These are phyloP conservation scores for Lantana camara DNA, from an alignment of 257 asterid species.

Conservation along the genomic window DNA sequence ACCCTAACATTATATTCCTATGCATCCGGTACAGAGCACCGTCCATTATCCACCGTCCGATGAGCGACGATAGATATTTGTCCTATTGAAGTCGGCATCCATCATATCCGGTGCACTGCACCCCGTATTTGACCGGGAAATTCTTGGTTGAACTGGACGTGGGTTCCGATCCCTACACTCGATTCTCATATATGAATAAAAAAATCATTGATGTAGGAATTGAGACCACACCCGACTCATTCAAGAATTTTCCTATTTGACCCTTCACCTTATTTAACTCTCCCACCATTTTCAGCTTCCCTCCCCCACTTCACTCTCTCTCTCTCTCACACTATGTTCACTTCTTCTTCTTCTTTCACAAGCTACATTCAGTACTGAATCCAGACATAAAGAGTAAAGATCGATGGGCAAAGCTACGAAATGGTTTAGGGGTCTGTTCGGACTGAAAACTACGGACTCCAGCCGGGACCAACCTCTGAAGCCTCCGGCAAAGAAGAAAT, in stretches of 20 bases:
- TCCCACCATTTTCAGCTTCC: slow-evolving; percentile 3
- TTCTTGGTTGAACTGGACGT: too few relatives aligned
- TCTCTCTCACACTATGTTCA: neutral
- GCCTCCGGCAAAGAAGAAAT: slow-evolving; percentile 56
- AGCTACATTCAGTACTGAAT: slow-evolving; percentile 1
- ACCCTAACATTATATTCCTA: too few relatives aligned
- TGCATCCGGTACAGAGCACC: too few relatives aligned
- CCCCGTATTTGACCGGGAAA: too few relatives aligned
- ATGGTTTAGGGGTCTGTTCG: slow-evolving; percentile 83
- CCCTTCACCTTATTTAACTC: slow-evolving; percentile 24
- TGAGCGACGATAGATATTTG: too few relatives aligned
- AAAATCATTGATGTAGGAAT: too few relatives aligned
- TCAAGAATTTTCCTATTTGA: too few relatives aligned
- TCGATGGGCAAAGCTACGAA: slow-evolving; percentile 80
- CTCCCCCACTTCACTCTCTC: slow-evolving; percentile 3
- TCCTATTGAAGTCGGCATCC: neutral
- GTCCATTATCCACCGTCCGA: too few relatives aligned
- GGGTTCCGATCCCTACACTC: too few relatives aligned
- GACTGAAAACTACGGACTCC: slow-evolving; percentile 52
- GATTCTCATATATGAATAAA: too few relatives aligned
- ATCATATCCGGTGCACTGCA: neutral
- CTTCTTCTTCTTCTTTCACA: neutral
- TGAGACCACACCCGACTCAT: neutral
- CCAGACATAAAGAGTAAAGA: neutral
- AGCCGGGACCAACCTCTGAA: slow-evolving; percentile 28